Evolutionary conservation across 1,139 yeast genomes (phyloP), one percentile per base, ranked within the genome.

Genomic region (Pichia sp.): DNA sequence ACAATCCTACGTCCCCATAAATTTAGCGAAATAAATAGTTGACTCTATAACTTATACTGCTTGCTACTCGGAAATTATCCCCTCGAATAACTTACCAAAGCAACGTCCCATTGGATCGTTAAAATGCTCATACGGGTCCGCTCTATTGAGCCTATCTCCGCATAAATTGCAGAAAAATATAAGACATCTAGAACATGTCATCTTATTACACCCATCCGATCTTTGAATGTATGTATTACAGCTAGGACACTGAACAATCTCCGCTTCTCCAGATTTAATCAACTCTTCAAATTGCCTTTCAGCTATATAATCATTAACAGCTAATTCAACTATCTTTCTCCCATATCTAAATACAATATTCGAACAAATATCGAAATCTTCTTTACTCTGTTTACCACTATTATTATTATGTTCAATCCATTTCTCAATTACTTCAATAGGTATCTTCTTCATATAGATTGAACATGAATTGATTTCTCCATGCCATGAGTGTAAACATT

Each of bases 161-260:
- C 88, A 80, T 15, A 76, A 48, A 47, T 71, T 76, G 52, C 88
- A 80, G 51, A 79, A 79, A 37, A 58, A 55, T 0, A 71, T 64
- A 8, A 54, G 52, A 49, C 86, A 80, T 5, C 68, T 61, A 0
- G 67, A 50, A 52, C 88, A 79, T 24, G 65, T 68, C 81, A 80
- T 78, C 52, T 77, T 78, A 53, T 80, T 79, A 55, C 88, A 80
- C 3, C 88, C 88, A 51, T 76, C 82, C 14, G 69, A 60, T 48
- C 76, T 69, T 46, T 78, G 79, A n/a, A 77, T 72, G 3, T 71
- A 71, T 1, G 72, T 55, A 10, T 57, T 56, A 52, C 88, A 80
- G 3, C 61, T 60, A 0, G 89, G 86, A 51, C 86, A 80, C 38
- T 63, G 59, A 11, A 61, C 64, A 38, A 74, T 56, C 23, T 66